Evolutionary conservation across 768 basidiomycete species (phyloP), one percentile per base, ranked within the genome.

Genomic region (Agrocybe praecox): DNA sequence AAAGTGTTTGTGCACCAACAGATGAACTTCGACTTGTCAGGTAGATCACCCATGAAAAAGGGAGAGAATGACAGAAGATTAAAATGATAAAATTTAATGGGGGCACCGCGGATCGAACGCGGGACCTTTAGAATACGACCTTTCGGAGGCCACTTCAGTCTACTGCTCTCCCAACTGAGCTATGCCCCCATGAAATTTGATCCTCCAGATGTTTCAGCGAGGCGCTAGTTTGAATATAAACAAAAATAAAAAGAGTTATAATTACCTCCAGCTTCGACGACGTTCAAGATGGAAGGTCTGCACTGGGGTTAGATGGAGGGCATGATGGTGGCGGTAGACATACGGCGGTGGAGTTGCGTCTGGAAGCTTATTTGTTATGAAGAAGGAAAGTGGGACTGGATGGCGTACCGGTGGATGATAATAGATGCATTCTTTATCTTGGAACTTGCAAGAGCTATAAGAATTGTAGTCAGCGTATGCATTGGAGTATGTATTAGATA

Each of bases 351-450:
- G 52, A 19, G 46, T 43, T 49, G 59, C 47, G 29, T 64, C 63
- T 42, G 61, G 52, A 21, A 59, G 24, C 63, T 66, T 50, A 32
- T 49, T 12, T 24, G 29, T 23, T n/a, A 26, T 12, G 11, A n/a
- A 21, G 19, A 32, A 53, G 19, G 18, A 23, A 24, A 7, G 19
- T 29, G 32, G 5, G n/a, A 53, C n/a, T 46, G 42, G 48, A 18
- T 59, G 43, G 67, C 80, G 56, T 68, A 90, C 88, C 64, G 84
- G 77, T 48, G 92, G 92, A 70, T 95, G 94, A 64, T 85, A 85
- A 69, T 90, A 95, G 49, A 82, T 77, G 73, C 94, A 96, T 57
- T 91, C 91, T 75, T 90, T 90, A 66, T 90, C 89, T 73, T 94
- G 85, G 63, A 81, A 93, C 75, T 90, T 89, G 77, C 94, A 96